Evolutionary conservation across 345 rosid genomes (phyloP), one percentile per base, ranked within the genome.

Genomic region (Citrus australasica): DNA sequence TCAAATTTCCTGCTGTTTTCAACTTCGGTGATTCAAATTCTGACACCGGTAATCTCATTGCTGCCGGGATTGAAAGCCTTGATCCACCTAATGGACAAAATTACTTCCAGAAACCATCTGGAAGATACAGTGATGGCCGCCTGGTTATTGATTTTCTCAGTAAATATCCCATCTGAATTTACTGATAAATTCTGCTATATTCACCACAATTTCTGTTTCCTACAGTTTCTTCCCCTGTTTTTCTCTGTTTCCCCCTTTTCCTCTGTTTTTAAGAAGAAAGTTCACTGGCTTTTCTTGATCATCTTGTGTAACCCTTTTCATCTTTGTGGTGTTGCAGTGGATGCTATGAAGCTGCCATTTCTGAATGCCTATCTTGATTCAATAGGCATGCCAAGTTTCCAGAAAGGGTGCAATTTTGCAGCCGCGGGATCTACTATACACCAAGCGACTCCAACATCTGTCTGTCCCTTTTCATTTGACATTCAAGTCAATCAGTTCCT

Each of bases 311-410:
- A 13, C 32, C 27, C 2, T 19, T 65, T 16, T 72, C 38, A 4
- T 37, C 14, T 30, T 5, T 74, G 61, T 69, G 67, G 19, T 63
- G 2, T 25, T 79, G 70, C 87, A 96, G 99, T 92, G 98, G 98
- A 90, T 84, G 97, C 90, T 76, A 92, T 96, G 98, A 95, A 94
- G 82, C 79, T 92, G 59, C 97, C 98, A 53, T 92, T 94, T 81
- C 87, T 96, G 66, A 92, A 91, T 83, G 90, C 98, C 3, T 92
- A 96, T 83, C 81, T 96, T 84, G 98, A 96, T 73, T 89, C 99
- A 68, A 53, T 92, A 16, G 99, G 99, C 28, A 16, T 78, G 10
- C 99, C 99, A 5, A 94, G 80, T 85, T 94, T 94, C 83, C 89
- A 79, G 6, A 92, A 76, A 78, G 99, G 98, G 4, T 91, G 97